These are phyloP conservation scores for Ascochyta fabae DNA, from an alignment of 2,329 filamentous ascomycete genomes.

Conservation along the genomic window DNA sequence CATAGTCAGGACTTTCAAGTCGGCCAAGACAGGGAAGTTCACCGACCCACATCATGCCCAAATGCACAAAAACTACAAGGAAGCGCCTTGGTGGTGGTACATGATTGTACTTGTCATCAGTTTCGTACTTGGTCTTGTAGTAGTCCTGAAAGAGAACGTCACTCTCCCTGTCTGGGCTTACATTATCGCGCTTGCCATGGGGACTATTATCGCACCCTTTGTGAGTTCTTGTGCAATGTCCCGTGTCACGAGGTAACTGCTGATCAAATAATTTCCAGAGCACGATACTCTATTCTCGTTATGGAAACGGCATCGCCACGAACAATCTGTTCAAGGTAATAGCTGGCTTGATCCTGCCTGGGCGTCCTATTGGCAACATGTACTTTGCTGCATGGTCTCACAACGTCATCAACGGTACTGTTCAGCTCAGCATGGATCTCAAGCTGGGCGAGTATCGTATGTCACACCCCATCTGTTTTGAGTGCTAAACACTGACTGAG, in stretches of 20 bases:
- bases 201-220: slow-evolving; percentile 20
- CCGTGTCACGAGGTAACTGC: not conserved
- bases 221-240: slow-evolving; percentile 3
- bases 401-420: slow-evolving; percentile 19
- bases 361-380: slow-evolving; percentile 24
- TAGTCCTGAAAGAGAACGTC: slow-evolving; percentile 22
- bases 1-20: slow-evolving; percentile 18
- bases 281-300: slow-evolving; percentile 20
- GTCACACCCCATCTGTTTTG: not conserved
- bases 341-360: slow-evolving; percentile 21
- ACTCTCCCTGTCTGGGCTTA: slow-evolving; percentile 24
- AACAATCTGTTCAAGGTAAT: slow-evolving; percentile 27
- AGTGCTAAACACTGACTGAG: not conserved
- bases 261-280: slow-evolving; percentile 3
- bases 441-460: slow-evolving; percentile 23
- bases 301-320: slow-evolving; percentile 24
- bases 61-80: slow-evolving; percentile 22
- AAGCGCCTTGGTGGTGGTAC: slow-evolving; percentile 27
- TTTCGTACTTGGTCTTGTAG: slow-evolving; percentile 22
- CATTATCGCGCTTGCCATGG: slow-evolving; percentile 15
- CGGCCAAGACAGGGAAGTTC: slow-evolving; percentile 17
- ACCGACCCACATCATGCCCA: slow-evolving; percentile 20
- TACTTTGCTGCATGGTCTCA: slow-evolving; percentile 25
- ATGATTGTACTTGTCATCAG: slow-evolving; percentile 17
- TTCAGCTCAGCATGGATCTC: slow-evolving; percentile 22